These are phyloP conservation scores for Boletus subcaerulescens DNA, from an alignment of 768 basidiomycete species.

Conservation along the genomic window DNA sequence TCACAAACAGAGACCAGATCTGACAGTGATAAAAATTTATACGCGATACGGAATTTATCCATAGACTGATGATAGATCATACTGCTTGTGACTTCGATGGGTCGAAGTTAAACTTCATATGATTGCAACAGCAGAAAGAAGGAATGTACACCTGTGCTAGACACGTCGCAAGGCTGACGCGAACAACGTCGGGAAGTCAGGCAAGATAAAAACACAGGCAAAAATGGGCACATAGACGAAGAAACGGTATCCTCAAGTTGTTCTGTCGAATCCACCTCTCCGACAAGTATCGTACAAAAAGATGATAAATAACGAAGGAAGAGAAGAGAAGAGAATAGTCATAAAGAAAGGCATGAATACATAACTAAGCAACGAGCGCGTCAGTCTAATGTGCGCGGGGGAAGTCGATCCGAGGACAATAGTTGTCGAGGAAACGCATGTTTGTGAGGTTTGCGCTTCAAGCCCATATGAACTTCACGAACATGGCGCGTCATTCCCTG, in stretches of 20 bases:
- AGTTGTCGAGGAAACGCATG: neutral
- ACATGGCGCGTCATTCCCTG: slow-evolving; percentile 7
- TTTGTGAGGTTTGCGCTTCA: slow-evolving; percentile 4
- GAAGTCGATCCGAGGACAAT: neutral
- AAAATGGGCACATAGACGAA: neutral
- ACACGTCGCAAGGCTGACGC: too few relatives aligned
- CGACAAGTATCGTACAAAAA: slow-evolving; percentile 5
- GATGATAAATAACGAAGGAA: neutral
- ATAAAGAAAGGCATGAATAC: neutral
- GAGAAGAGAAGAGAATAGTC: neutral
- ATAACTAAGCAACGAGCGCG: neutral
- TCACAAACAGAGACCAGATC: too few relatives aligned
- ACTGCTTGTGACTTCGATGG: too few relatives aligned
- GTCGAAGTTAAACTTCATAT: too few relatives aligned
- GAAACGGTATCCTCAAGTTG: neutral
- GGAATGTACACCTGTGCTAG: too few relatives aligned
- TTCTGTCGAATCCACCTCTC: neutral
- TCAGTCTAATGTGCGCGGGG: neutral
- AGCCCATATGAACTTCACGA: slow-evolving; percentile 15
- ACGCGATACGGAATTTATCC: too few relatives aligned
- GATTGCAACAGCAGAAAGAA: too few relatives aligned
- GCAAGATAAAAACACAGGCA: too few relatives aligned
- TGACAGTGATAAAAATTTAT: too few relatives aligned
- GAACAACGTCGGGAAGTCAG: too few relatives aligned
- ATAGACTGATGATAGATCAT: too few relatives aligned